A percentile compares a stretch with the other conserved stretches of the same genome.
phyloP scores from a whole-genome alignment of 2,329 filamentous ascomycete genomes.

The Podosphaera aphanis region DNA sequence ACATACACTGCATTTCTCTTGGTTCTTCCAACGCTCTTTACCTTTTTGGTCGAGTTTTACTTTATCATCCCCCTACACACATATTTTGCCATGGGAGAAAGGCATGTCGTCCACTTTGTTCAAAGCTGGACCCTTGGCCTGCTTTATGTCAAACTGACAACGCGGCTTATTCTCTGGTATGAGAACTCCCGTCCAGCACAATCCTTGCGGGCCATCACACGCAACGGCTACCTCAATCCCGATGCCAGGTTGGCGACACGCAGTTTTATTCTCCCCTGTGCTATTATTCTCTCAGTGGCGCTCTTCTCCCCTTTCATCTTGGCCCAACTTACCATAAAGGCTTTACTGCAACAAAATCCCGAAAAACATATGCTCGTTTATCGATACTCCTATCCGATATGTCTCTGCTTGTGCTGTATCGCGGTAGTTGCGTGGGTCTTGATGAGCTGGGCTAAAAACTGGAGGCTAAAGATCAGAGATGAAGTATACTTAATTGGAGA shows the following conservation, averaged over 20 bases:
- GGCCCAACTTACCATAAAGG: slow-evolving; percentile 27
- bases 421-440: slow-evolving; percentile 29
- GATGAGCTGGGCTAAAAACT: slow-evolving; percentile 41
- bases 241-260: slow-evolving; percentile 60
- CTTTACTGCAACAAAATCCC: slow-evolving; percentile 10
- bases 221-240: slow-evolving; percentile 54
- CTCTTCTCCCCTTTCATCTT: slow-evolving; percentile 40
- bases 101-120: slow-evolving; percentile 62
- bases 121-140: slow-evolving; percentile 89
- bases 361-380: slow-evolving; percentile 20
- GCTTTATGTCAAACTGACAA: slow-evolving; percentile 63
- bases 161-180: slow-evolving; percentile 44
- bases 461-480: slow-evolving; percentile 66
- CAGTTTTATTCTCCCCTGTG: slow-evolving; percentile 59
- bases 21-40: slow-evolving; percentile 61
- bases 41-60: slow-evolving; percentile 68
- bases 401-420: slow-evolving; percentile 17
- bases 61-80: slow-evolving; percentile 48
- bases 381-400: slow-evolving; percentile 51
- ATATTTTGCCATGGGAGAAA: slow-evolving; percentile 16
- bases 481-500: slow-evolving; percentile 95
- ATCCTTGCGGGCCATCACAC: slow-evolving; percentile 51
- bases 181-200: slow-evolving; percentile 47
- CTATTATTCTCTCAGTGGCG: slow-evolving; percentile 35
- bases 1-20: slow-evolving; percentile 51